phyloP scores from a whole-genome alignment of 192 early-diverging fungal species.

The Chytriomyces confervae region DNA sequence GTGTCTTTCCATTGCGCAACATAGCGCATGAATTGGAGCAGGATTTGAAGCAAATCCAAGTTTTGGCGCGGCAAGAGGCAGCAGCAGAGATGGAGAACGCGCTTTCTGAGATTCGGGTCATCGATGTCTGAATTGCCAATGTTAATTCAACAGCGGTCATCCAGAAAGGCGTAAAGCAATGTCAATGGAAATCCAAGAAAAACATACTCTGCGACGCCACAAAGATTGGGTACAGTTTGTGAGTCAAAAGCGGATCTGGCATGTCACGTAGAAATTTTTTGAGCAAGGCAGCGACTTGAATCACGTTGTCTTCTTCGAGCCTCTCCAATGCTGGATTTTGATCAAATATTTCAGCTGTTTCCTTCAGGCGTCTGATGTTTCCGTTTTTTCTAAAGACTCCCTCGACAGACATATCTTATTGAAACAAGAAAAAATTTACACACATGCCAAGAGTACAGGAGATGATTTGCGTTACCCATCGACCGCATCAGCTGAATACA shows the following conservation, averaged over 20 bases:
- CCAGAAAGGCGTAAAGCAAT: neutral
- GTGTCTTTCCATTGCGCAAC: conserved; percentile 71
- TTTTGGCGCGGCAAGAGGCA: conserved; percentile 89
- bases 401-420: conserved; percentile 78
- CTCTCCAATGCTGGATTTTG: conserved; percentile 65
- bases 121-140: conserved; percentile 26
- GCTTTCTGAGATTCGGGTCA: conserved; percentile 48
- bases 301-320: conserved; percentile 64
- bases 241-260: conserved; percentile 93
- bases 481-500: conserved; percentile 77
- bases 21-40: conserved; percentile 84
- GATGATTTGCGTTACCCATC: conserved; percentile 58
- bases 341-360: conserved; percentile 83
- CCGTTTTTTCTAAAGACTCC: conserved; percentile 99
- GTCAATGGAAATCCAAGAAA: neutral
- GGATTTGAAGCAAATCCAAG: conserved; percentile 90
- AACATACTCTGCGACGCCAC: conserved; percentile 71
- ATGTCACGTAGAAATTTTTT: conserved; percentile 97
- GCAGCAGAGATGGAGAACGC: conserved; percentile 79
- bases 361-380: conserved; percentile 90
- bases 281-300: conserved; percentile 93
- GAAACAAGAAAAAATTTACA: neutral
- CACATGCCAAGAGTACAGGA: neutral
- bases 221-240: conserved; percentile 85
- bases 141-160: neutral